A percentile compares a stretch with the other conserved stretches of the same genome.
These are phyloP conservation scores for Geoglossum glabrum DNA, from an alignment of 495 filamentous ascomycete species.

Conservation along the genomic window DNA sequence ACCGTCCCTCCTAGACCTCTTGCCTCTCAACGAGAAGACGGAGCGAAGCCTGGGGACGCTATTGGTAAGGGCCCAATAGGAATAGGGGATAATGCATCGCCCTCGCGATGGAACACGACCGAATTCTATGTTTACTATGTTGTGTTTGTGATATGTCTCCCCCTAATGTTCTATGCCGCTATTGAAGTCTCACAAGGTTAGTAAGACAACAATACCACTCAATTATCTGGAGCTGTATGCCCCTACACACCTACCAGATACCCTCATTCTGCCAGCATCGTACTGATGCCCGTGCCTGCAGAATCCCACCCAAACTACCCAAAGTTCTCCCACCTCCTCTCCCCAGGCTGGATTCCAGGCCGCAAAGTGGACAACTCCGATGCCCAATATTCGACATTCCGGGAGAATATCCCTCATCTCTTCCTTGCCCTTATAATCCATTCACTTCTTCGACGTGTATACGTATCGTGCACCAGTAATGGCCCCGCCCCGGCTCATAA, in stretches of 20 bases:
- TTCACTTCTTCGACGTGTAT: constrained; percentile 53
- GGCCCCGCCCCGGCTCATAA: neutral
- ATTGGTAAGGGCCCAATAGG: constrained; percentile 21
- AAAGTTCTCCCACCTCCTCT: constrained; percentile 50
- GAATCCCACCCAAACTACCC: constrained; percentile 65
- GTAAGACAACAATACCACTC: constrained; percentile 7
- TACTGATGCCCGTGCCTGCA: constrained; percentile 17
- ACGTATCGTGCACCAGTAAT: constrained; percentile 23
- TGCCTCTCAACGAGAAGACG: constrained; percentile 21
- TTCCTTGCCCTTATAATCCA: constrained; percentile 48
- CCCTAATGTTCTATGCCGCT: constrained; percentile 78
- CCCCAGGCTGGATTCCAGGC: constrained; percentile 82
- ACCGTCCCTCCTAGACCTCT: constrained; percentile 37
- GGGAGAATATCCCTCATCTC: constrained; percentile 70
- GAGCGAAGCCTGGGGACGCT: constrained; percentile 8
- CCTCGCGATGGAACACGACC: constrained; percentile 61
- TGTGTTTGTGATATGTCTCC: constrained; percentile 43
- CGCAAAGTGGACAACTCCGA: constrained; percentile 89
- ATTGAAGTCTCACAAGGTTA: constrained; percentile 74
- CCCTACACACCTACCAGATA: neutral
- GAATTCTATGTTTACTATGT: constrained; percentile 77
- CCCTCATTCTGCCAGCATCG: constrained; percentile 5
- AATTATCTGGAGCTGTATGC: neutral
- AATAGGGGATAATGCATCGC: constrained; percentile 21
- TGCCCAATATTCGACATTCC: constrained; percentile 68